Conservation (phyloP, 2,329 filamentous ascomycete genomes). For the Neoscytalidium dimidiatum region DNA sequence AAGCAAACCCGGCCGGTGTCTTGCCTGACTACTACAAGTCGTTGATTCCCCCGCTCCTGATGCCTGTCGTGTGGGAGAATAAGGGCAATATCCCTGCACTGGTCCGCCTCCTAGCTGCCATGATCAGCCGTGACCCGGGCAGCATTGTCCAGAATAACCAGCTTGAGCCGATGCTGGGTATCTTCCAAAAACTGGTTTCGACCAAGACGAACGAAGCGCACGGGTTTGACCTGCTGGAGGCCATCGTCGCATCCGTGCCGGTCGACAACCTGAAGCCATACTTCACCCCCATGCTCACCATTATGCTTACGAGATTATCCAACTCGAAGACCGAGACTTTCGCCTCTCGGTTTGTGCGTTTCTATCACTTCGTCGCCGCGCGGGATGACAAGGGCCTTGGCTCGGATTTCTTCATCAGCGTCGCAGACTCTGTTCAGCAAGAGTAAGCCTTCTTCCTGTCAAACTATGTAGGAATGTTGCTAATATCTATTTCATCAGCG, state of each 20-base stretch:
- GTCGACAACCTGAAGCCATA: conserved; percentile 74
- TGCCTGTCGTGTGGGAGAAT: conserved; percentile 84
- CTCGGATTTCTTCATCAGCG: conserved; percentile 85
- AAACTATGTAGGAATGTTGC: conserved; percentile 5
- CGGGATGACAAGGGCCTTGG: conserved; percentile 79
- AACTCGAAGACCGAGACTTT: conserved; percentile 81
- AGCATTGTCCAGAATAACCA: conserved; percentile 78
- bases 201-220: conserved; percentile 82
- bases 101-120: conserved; percentile 78
- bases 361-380: conserved; percentile 90
- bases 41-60: conserved; percentile 75
- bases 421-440: conserved; percentile 79
- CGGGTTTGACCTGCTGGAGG: conserved; percentile 88
- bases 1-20: conserved; percentile 77
- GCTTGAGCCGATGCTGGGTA: conserved; percentile 83
- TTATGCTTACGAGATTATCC: conserved; percentile 74
- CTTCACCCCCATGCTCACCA: conserved; percentile 75
- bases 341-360: conserved; percentile 83
- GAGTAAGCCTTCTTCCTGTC: conserved; percentile 46
- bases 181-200: conserved; percentile 87
- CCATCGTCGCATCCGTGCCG: conserved; percentile 72
- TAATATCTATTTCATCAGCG: conserved; percentile 43
- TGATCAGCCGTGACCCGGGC: conserved; percentile 75
- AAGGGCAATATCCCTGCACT: conserved; percentile 92
- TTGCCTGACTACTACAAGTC: conserved; percentile 80